Base-by-base conservation (phyloP, 495 filamentous ascomycete genomes). In the Neurospora sp. region DNA sequence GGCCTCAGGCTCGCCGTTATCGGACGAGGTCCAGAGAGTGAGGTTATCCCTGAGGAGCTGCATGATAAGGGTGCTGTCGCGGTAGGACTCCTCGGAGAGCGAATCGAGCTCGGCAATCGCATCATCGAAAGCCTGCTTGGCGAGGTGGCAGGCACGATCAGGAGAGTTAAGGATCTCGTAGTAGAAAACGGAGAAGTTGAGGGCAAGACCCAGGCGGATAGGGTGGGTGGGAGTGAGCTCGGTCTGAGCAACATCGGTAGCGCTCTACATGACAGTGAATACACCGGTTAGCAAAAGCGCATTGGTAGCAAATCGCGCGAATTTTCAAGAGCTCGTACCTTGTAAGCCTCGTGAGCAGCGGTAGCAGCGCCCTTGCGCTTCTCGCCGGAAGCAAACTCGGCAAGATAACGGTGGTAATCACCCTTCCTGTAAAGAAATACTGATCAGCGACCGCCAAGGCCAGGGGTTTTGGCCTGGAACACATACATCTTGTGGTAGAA, bases 401-500 rank as follows among this genome's bases (percentile, higher is more conserved):
- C 96, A 75, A 99, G 91, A 86, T 99, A 99, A 82, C 96, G 96
- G 88, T 99, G 95, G 87, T 99, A 99, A 81, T 99, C 96, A 85
- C 96, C 96, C 92, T 98, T 99, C 96, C 96, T 99, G 78, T 82
- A 79, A 75, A 48, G 70, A 70, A 38, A 40, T 14, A 48, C 18
- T 11, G 38, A 31, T 69, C 35, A 16, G 44, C 22, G 42, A 41
- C 41, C 7, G 48, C 35, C 38, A 42, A n/a, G 14, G 14, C 31
- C 44, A 39, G 44, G 2, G 53, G 42, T 42, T 39, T 59, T 68
- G 27, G 39, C 18, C 31, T 71, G 77, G 72, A 73, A 73, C 71
- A 88, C 93, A 73, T 85, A 98, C 96, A 99, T 99, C 91, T 99
- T 99, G 92, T 98, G 97, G 87, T 99, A 99, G 84, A 99, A 99